phyloP scores from a whole-genome alignment of 805 yeast genomes.

The Lachancea thermotolerans region DNA sequence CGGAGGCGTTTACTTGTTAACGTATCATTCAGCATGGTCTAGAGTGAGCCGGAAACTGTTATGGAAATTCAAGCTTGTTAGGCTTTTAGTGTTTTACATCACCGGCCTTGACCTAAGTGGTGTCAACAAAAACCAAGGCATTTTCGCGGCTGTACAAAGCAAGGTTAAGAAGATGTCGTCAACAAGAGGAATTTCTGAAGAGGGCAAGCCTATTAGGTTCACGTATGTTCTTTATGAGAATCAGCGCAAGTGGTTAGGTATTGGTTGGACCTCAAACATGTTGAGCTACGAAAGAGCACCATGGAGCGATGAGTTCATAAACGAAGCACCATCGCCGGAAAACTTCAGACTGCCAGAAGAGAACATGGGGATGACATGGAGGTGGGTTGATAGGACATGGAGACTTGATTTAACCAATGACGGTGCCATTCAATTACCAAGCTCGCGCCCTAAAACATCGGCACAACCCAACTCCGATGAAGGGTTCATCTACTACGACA shows the following conservation, averaged over 20 bases:
- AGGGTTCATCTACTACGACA: slow-evolving; percentile 84
- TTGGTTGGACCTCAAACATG: slow-evolving; percentile 94
- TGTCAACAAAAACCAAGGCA: slow-evolving; percentile 35
- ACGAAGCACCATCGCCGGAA: slow-evolving; percentile 74
- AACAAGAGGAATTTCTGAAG: slow-evolving; percentile 22
- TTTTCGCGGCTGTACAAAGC: slow-evolving; percentile 39
- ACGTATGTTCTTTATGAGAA: slow-evolving; percentile 91
- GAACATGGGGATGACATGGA: slow-evolving; percentile 73
- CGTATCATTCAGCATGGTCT: slow-evolving; percentile 84
- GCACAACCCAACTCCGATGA: slow-evolving; percentile 75
- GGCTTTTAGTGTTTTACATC: slow-evolving; percentile 68
- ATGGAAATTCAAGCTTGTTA: slow-evolving; percentile 71
- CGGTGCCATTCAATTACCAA: slow-evolving; percentile 69
- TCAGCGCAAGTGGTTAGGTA: slow-evolving; percentile 95
- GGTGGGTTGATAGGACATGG: slow-evolving; percentile 95
- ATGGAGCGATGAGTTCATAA: slow-evolving; percentile 94
- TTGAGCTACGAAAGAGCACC: slow-evolving; percentile 90
- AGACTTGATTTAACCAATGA: slow-evolving; percentile 82
- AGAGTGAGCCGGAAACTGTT: slow-evolving; percentile 74
- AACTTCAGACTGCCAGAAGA: slow-evolving; percentile 75
- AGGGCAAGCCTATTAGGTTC: slow-evolving; percentile 59
- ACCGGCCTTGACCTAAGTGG: slow-evolving; percentile 80
- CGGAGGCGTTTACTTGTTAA: slow-evolving; percentile 53
- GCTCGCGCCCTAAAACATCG: slow-evolving; percentile 44
- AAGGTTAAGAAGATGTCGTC: slow-evolving; percentile 32